Evolutionary conservation across 257 asterid genomes (phyloP).

Genomic region (Oldenlandia corymbosa): DNA sequence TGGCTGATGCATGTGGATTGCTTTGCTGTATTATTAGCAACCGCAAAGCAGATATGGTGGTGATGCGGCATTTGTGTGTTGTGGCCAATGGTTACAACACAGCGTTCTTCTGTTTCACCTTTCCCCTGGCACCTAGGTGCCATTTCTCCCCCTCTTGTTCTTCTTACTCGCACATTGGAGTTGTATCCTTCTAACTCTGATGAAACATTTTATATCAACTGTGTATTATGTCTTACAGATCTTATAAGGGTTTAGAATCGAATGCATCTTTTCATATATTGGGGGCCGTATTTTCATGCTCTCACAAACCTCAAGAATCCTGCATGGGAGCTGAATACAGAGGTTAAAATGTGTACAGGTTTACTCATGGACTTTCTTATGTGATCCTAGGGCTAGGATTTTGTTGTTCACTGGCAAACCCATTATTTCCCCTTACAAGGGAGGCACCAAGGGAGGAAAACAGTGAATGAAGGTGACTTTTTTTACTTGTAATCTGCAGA

Average conservation of each 20-base stretch:
- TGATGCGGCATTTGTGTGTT: neutral
- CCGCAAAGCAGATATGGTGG: neutral
- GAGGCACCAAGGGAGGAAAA: neutral
- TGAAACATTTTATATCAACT: constrained; percentile 20
- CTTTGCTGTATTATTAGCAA: constrained; percentile 7
- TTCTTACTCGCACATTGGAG: neutral
- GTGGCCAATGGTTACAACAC: constrained; percentile 2
- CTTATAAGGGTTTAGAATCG: constrained; percentile 23
- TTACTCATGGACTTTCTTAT: constrained; percentile 8
- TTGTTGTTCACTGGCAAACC: constrained; percentile 1
- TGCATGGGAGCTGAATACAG: constrained; percentile 21
- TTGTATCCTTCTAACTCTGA: constrained; percentile 15
- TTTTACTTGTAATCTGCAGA: neutral
- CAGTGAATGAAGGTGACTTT: constrained; percentile 19
- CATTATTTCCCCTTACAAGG: neutral
- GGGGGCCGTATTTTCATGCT: constrained; percentile 32
- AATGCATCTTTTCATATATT: constrained; percentile 17
- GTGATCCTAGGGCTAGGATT: constrained; percentile 5
- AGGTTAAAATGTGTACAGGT: constrained; percentile 42
- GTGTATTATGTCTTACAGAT: constrained; percentile 33
- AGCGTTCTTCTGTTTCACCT: neutral
- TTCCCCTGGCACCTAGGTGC: neutral
- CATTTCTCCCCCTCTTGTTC: neutral
- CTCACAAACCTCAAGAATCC: constrained; percentile 25
- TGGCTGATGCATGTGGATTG: constrained; percentile 7